Evolutionary conservation across 768 basidiomycete species (phyloP).

Genomic region (Gymnopilus junonius): DNA sequence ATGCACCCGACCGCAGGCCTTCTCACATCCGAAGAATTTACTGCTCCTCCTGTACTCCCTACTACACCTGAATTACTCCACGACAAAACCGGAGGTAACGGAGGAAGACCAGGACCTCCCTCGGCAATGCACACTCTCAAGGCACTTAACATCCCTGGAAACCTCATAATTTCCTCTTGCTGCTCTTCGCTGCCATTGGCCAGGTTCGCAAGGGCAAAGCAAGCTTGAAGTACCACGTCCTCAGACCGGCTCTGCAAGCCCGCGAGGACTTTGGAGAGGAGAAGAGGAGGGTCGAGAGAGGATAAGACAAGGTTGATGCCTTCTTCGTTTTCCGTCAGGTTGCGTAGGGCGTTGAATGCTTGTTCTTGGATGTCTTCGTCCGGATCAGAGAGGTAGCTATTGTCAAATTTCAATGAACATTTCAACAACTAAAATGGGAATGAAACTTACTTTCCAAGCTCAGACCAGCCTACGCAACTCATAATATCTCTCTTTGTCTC

Average conservation of each 20-base stretch:
- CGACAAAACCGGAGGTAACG: not conserved
- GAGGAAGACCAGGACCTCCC: not conserved
- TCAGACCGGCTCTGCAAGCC: constrained; percentile 52
- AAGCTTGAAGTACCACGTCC: constrained; percentile 40
- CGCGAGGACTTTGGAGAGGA: constrained; percentile 49
- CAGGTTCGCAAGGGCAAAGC: constrained; percentile 69
- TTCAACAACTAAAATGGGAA: not conserved
- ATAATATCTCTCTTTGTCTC: constrained; percentile 70
- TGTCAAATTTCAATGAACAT: not conserved
- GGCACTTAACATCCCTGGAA: constrained; percentile 53
- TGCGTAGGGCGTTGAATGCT: constrained; percentile 66
- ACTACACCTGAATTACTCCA: constrained; percentile 24
- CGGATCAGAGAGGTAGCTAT: constrained; percentile 58
- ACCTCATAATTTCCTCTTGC: constrained; percentile 55
- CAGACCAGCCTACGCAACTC: constrained; percentile 67
- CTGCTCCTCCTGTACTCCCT: constrained; percentile 6
- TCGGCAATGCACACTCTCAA: constrained; percentile 64
- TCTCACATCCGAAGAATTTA: constrained; percentile 46
- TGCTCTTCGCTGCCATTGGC: constrained; percentile 59
- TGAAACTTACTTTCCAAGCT: constrained; percentile 55
- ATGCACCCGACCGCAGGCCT: constrained; percentile 66
- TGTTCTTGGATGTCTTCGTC: constrained; percentile 71
- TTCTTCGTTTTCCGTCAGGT: constrained; percentile 67
- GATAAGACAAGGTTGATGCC: constrained; percentile 66
- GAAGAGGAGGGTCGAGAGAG: constrained; percentile 50